These are phyloP conservation scores for Stemphylium lycopersici DNA, from an alignment of 2,329 filamentous ascomycete species.

Conservation along the genomic window DNA sequence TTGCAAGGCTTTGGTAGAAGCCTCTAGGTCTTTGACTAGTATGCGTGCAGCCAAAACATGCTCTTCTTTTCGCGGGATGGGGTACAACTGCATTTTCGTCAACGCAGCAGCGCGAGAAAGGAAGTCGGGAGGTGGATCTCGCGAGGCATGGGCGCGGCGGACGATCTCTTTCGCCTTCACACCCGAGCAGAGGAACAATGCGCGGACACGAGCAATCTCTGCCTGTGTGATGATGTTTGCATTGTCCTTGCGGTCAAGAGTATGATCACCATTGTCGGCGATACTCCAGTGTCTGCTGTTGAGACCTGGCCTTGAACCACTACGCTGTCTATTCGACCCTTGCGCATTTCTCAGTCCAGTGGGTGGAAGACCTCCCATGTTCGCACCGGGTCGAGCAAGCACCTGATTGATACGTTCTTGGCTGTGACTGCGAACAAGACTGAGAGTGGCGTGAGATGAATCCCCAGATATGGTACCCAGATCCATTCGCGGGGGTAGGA, in stretches of 20 bases:
- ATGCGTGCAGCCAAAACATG: slow-evolving; percentile 60
- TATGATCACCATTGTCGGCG: slow-evolving; percentile 51
- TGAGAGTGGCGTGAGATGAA: slow-evolving; percentile 29
- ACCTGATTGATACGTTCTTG: slow-evolving; percentile 39
- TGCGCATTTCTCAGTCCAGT: slow-evolving; percentile 35
- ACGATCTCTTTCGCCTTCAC: slow-evolving; percentile 86
- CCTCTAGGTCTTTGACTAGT: slow-evolving; percentile 57
- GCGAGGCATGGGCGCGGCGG: slow-evolving; percentile 63
- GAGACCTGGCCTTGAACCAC: slow-evolving; percentile 45
- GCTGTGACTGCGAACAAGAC: slow-evolving; percentile 28
- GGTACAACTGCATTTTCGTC: slow-evolving; percentile 51
- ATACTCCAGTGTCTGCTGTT: slow-evolving; percentile 64
- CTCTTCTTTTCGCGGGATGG: slow-evolving; percentile 59
- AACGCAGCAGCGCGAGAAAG: slow-evolving; percentile 51
- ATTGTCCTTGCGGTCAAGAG: slow-evolving; percentile 36
- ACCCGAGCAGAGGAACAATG: slow-evolving; percentile 81
- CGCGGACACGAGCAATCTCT: slow-evolving; percentile 80
- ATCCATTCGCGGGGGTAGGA: slow-evolving; percentile 60
- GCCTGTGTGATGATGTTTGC: slow-evolving; percentile 53
- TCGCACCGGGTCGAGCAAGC: slow-evolving; percentile 42
- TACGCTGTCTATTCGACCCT: slow-evolving; percentile 23
- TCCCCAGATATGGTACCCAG: slow-evolving; percentile 35
- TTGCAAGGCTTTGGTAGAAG: slow-evolving; percentile 55
- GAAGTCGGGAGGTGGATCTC: slow-evolving; percentile 39
- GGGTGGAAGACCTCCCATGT: slow-evolving; percentile 34